Conservation (phyloP, 345 rosid genomes). For the Gossypium thurberi region DNA sequence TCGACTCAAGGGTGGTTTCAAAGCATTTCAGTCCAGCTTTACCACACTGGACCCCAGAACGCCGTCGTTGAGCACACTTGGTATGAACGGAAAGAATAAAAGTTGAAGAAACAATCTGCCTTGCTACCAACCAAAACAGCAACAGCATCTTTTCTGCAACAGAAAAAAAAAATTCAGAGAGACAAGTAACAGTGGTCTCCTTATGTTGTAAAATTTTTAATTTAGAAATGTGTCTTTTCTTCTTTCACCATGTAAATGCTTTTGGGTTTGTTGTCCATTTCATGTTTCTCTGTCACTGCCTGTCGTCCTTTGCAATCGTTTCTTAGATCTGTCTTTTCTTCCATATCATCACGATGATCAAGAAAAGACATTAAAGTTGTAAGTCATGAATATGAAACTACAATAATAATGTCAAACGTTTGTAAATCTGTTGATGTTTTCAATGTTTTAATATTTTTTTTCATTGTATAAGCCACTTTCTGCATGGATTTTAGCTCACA, state of each 20-base stretch:
- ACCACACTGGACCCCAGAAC: slow-evolving; percentile 66
- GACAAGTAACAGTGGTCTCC: slow-evolving; percentile 12
- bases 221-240: neutral
- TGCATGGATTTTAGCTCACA: slow-evolving; percentile 37
- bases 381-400: neutral
- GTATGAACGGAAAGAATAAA: neutral
- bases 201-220: neutral
- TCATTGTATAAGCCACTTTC: slow-evolving; percentile 11
- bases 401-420: neutral
- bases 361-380: slow-evolving; percentile 8
- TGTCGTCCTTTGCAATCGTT: neutral
- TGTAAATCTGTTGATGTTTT: slow-evolving; percentile 12
- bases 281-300: neutral
- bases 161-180: neutral
- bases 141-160: neutral
- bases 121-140: neutral
- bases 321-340: slow-evolving; percentile 7
- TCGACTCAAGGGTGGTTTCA: slow-evolving; percentile 64
- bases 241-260: slow-evolving; percentile 6
- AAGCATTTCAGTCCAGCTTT: slow-evolving; percentile 61
- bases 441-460: neutral
- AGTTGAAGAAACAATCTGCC: neutral
- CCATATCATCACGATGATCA: slow-evolving; percentile 16
- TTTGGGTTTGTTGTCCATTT: neutral
- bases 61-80: slow-evolving; percentile 25